Conservation (phyloP, 352 stramenopile species). For the Phytophthora gonapodyides region DNA sequence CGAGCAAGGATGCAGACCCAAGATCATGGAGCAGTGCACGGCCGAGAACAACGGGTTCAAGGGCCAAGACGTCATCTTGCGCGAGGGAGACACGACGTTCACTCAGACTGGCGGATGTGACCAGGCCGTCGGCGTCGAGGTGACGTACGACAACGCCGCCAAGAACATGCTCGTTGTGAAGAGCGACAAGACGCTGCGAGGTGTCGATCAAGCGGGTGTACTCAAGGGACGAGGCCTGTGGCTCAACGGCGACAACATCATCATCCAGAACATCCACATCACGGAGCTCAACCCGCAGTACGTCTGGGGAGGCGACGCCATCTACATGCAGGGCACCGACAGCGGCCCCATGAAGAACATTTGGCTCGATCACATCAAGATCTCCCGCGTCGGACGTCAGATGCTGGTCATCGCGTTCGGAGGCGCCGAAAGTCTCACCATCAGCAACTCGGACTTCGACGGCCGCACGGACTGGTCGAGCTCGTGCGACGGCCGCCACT, state of each 20-base stretch:
- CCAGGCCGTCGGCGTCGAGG: constrained; percentile 31
- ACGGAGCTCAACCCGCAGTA: constrained; percentile 48
- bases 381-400: constrained; percentile 39
- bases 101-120: constrained; percentile 48
- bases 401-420: constrained; percentile 45
- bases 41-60: constrained; percentile 43
- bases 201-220: constrained; percentile 25
- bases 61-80: constrained; percentile 45
- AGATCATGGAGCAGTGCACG: constrained; percentile 39
- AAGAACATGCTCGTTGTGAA: constrained; percentile 23
- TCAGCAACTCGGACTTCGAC: constrained; percentile 59
- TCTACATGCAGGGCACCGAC: constrained; percentile 29
- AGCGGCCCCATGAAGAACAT: constrained; percentile 26
- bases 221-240: constrained; percentile 31
- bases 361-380: constrained; percentile 57
- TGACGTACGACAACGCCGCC: constrained; percentile 36
- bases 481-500: constrained; percentile 54
- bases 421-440: constrained; percentile 44
- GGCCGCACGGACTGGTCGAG: constrained; percentile 42
- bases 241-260: constrained; percentile 40
- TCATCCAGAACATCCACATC: constrained; percentile 52
- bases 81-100: constrained; percentile 41
- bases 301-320: constrained; percentile 35
- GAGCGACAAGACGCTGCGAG: constrained; percentile 39
- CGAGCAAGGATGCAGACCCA: constrained; percentile 38